These are phyloP conservation scores for Rhamnella rubrinervis DNA, from an alignment of 331 rosid species.

Conservation along the genomic window DNA sequence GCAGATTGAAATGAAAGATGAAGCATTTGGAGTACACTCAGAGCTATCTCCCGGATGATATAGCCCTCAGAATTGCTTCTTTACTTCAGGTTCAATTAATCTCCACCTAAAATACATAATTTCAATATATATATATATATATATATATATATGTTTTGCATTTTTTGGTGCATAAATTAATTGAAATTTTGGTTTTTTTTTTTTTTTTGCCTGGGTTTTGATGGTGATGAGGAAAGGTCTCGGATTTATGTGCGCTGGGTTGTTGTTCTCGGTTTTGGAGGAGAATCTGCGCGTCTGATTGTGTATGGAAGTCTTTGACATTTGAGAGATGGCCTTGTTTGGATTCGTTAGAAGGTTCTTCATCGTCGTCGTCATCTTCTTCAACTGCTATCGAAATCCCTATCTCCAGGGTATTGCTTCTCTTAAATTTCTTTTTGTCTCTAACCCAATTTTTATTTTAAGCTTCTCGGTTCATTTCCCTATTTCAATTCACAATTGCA, in stretches of 20 bases:
- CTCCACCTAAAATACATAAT: neutral
- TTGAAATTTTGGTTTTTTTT: neutral
- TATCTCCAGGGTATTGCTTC: conserved; percentile 29
- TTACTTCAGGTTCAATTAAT: conserved; percentile 52
- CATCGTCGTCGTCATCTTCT: conserved; percentile 44
- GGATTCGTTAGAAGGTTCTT: conserved; percentile 21
- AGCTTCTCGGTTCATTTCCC: neutral
- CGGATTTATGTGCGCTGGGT: conserved; percentile 74
- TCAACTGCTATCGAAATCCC: conserved; percentile 29
- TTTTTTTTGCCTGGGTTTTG: conserved; percentile 1
- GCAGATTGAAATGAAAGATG: neutral
- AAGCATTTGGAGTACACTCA: neutral
- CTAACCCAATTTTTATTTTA: neutral
- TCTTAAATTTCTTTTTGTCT: neutral
- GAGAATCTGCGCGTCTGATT: conserved; percentile 52
- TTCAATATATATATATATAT: neutral
- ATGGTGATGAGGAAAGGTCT: conserved; percentile 34
- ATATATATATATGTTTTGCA: neutral
- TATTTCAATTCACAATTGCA: no score
- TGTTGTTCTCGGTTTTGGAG: conserved; percentile 68
- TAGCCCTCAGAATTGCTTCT: conserved; percentile 62
- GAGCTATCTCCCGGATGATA: conserved; percentile 48
- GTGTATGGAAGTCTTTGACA: conserved; percentile 59
- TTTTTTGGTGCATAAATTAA: neutral
- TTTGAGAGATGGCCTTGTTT: conserved; percentile 62